phyloP scores from a whole-genome alignment of 2,329 filamentous ascomycete genomes.

The Penicillium occitanis region DNA sequence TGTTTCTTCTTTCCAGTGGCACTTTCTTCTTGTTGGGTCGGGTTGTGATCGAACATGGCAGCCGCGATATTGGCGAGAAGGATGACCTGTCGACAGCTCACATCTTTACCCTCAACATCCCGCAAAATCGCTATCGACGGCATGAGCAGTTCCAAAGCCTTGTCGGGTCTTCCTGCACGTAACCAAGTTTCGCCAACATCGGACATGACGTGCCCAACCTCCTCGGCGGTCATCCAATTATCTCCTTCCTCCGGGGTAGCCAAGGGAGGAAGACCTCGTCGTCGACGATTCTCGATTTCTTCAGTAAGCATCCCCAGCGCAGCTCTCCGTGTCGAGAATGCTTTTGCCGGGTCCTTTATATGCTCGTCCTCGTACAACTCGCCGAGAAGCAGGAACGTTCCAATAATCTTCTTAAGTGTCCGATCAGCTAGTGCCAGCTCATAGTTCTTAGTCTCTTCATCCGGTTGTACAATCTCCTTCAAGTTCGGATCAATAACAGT shows the following conservation, averaged over 20 bases:
- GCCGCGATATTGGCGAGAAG: slow-evolving; percentile 60
- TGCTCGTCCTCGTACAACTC: slow-evolving; percentile 77
- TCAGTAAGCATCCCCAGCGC: slow-evolving; percentile 76
- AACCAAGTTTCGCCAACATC: slow-evolving; percentile 77
- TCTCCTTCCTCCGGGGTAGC: slow-evolving; percentile 45
- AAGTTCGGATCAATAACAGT: slow-evolving; percentile 22
- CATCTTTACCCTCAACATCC: slow-evolving; percentile 39
- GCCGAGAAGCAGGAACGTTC: slow-evolving; percentile 78
- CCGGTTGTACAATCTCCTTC: slow-evolving; percentile 11
- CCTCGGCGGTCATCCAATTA: slow-evolving; percentile 40
- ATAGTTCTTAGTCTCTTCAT: slow-evolving; percentile 7
- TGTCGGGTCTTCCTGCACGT: slow-evolving; percentile 69
- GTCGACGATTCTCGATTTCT: slow-evolving; percentile 68
- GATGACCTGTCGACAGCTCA: slow-evolving; percentile 73
- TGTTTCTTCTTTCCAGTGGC: slow-evolving; percentile 58
- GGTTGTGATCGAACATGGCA: slow-evolving; percentile 47
- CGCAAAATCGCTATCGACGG: slow-evolving; percentile 73
- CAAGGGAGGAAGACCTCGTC: slow-evolving; percentile 67
- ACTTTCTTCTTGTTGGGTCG: not conserved
- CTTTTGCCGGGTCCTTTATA: slow-evolving; percentile 69
- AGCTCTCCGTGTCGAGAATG: slow-evolving; percentile 74
- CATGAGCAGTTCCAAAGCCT: slow-evolving; percentile 82
- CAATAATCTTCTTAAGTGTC: slow-evolving; percentile 71
- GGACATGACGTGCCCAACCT: slow-evolving; percentile 41
- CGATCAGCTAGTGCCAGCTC: slow-evolving; percentile 47